Evolutionary conservation across 441 rosid species (phyloP).

Genomic region (Bocquillonia castaneifolia): DNA sequence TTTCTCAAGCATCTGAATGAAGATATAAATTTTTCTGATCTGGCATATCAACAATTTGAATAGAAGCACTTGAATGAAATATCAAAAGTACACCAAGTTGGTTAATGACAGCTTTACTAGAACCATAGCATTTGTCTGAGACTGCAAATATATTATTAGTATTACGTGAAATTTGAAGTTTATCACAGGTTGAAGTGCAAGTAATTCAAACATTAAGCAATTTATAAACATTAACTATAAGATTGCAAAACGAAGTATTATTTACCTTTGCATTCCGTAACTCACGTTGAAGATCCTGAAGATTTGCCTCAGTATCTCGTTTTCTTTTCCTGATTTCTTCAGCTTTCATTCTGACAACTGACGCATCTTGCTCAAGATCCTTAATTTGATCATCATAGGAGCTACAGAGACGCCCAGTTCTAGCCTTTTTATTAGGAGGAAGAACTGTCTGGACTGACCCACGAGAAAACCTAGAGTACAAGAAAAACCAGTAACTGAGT

Average conservation of each 20-base stretch:
- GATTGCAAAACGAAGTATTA: background rate
- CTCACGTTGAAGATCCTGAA: slow-evolving; percentile 42
- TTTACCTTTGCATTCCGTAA: slow-evolving; percentile 54
- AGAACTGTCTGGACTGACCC: slow-evolving; percentile 85
- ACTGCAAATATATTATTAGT: background rate
- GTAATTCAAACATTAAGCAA: slow-evolving; percentile 1
- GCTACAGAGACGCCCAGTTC: slow-evolving; percentile 72
- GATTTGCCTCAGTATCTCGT: slow-evolving; percentile 45
- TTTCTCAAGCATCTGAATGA: background rate
- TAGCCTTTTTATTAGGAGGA: slow-evolving; percentile 48
- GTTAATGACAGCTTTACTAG: background rate
- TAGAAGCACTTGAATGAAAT: background rate
- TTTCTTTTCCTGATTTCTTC: slow-evolving; percentile 53
- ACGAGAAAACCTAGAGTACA: slow-evolving; percentile 66
- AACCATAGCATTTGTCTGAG: background rate
- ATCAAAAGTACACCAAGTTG: background rate
- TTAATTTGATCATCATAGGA: slow-evolving; percentile 76
- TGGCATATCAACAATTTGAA: background rate
- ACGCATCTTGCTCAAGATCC: slow-evolving; percentile 49
- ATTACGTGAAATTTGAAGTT: background rate
- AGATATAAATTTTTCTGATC: background rate
- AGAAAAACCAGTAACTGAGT: background rate
- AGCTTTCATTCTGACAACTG: slow-evolving; percentile 37
- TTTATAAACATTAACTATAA: background rate
- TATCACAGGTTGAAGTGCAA: background rate